Percentiles rank a stretch among this genome's conserved stretches.
Conservation (phyloP, 139 green algal species). For the Diplosphaera chodatii region DNA sequence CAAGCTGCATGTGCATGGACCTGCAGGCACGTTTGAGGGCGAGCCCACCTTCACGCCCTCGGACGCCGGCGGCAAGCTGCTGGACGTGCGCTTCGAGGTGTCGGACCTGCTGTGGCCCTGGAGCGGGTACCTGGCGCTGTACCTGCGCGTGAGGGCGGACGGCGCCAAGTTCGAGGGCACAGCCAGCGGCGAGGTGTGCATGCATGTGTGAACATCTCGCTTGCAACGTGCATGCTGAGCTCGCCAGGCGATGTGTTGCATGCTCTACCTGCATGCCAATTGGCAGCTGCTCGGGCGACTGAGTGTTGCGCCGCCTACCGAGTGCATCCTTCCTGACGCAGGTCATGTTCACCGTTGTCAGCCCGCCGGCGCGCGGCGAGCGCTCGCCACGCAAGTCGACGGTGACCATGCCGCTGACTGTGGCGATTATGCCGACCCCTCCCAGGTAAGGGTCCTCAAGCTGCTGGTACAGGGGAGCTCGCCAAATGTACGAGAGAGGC, state of each 20-base stretch:
- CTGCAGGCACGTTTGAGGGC: constrained; percentile 48
- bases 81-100: constrained; percentile 83
- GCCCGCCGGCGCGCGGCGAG: constrained; percentile 46
- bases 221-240: no score
- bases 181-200: constrained; percentile 10
- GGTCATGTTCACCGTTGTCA: constrained; percentile 69
- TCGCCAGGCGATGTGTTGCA: no score
- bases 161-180: constrained; percentile 33
- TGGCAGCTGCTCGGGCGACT: no score
- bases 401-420: constrained; percentile 60
- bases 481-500: no score
- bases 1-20: no score
- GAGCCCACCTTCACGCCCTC: constrained; percentile 47
- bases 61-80: constrained; percentile 53
- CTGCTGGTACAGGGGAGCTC: no score
- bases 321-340: no score
- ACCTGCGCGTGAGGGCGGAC: constrained; percentile 59
- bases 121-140: constrained; percentile 90
- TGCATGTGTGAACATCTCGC: no score
- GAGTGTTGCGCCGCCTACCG: no score
- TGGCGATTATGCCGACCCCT: constrained; percentile 61
- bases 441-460: no score
- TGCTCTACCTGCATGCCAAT: no score
- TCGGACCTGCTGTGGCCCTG: constrained; percentile 87
- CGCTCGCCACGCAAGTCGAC: constrained; percentile 14